Conservation (phyloP, 1,139 yeast genomes). For the Candida frijolesensis region DNA sequence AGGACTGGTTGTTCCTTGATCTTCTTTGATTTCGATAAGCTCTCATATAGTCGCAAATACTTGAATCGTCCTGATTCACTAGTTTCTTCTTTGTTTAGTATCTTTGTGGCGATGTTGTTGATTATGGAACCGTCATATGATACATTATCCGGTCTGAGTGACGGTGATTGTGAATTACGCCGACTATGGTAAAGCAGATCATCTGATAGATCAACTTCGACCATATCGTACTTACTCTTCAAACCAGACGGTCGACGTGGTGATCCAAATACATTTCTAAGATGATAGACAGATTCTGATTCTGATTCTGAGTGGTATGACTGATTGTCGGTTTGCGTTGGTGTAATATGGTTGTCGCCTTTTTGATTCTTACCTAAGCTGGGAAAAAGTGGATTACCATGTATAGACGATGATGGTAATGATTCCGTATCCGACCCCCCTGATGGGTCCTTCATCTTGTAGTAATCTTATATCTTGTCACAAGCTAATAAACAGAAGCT, state of each 20-base stretch:
- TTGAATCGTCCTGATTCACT: constrained; percentile 29
- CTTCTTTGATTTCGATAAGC: constrained; percentile 18
- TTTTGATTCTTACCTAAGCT: background rate
- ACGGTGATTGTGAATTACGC: background rate
- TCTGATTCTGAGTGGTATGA: constrained; percentile 6
- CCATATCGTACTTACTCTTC: background rate
- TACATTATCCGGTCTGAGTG: constrained; percentile 7
- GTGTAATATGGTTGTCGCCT: background rate
- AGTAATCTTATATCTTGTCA: background rate
- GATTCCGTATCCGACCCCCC: background rate
- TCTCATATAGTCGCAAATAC: constrained; percentile 31
- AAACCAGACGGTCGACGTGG: background rate
- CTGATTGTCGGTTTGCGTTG: constrained; percentile 1
- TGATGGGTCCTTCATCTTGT: background rate
- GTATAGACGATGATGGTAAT: background rate
- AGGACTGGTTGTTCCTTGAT: constrained; percentile 16
- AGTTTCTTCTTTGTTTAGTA: constrained; percentile 12
- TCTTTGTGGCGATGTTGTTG: constrained; percentile 21
- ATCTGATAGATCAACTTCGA: constrained; percentile 13
- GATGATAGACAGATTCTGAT: constrained; percentile 8
- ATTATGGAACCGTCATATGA: constrained; percentile 33
- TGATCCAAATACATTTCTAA: constrained; percentile 11
- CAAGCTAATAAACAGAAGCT: background rate
- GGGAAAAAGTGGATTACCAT: background rate
- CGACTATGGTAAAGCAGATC: constrained; percentile 1